Conservation (phyloP, 306 rosid species). For the Cicer chorassanicum region DNA sequence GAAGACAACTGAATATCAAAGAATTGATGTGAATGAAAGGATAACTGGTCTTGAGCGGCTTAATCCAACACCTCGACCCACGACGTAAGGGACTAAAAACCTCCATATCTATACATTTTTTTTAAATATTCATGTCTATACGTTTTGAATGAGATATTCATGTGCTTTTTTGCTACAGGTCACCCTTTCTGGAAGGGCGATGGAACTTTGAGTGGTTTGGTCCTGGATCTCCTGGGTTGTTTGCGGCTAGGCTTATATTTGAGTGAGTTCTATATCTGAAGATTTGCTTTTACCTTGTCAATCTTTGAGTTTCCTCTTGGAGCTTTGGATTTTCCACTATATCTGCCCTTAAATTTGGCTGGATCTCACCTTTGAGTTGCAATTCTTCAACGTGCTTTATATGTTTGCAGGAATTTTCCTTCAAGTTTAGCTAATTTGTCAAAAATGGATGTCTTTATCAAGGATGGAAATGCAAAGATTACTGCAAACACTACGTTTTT, state of each 20-base stretch:
- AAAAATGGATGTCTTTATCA: slow-evolving; percentile 74
- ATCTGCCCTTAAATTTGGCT: slow-evolving; percentile 21
- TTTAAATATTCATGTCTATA: background rate
- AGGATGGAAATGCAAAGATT: slow-evolving; percentile 85
- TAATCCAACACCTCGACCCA: slow-evolving; percentile 95
- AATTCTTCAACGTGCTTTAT: slow-evolving; percentile 32
- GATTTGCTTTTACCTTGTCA: slow-evolving; percentile 25
- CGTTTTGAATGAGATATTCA: slow-evolving; percentile 51
- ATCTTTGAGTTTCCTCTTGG: slow-evolving; percentile 13
- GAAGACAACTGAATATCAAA: slow-evolving; percentile 75
- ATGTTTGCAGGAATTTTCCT: slow-evolving; percentile 76
- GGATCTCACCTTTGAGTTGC: slow-evolving; percentile 32
- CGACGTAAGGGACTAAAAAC: slow-evolving; percentile 66
- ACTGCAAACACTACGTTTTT: slow-evolving; percentile 73
- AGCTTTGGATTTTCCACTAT: slow-evolving; percentile 5
- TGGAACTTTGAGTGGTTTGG: slow-evolving; percentile 99
- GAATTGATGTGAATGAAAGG: slow-evolving; percentile 93
- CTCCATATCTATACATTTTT: slow-evolving; percentile 23
- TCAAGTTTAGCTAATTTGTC: slow-evolving; percentile 82
- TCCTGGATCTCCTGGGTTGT: slow-evolving; percentile 75
- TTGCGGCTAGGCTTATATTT: slow-evolving; percentile 69
- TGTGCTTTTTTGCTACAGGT: slow-evolving; percentile 67
- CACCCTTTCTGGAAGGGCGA: slow-evolving; percentile 91
- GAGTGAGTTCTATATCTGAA: slow-evolving; percentile 65
- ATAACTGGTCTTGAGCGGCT: slow-evolving; percentile 92